phyloP scores from a whole-genome alignment of 1,139 yeast genomes.

The Geotrichum europaeum region DNA sequence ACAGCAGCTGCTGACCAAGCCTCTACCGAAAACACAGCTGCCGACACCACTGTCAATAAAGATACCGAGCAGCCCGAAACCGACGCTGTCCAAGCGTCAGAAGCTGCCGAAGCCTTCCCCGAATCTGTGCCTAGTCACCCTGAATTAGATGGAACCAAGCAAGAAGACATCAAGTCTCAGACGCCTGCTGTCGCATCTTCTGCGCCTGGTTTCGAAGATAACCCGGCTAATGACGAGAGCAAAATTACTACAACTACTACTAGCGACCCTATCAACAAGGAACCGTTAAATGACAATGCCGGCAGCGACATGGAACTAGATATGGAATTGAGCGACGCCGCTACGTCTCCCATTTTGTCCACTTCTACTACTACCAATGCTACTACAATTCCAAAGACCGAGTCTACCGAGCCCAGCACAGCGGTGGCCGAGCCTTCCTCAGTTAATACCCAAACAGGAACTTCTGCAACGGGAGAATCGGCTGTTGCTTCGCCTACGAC shows the following conservation, averaged over 20 bases:
- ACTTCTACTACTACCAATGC: neutral
- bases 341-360: constrained; percentile 1
- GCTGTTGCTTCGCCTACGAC: neutral
- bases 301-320: constrained; percentile 9
- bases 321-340: constrained; percentile 13
- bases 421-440: neutral
- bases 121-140: neutral
- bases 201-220: neutral
- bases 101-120: neutral
- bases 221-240: neutral
- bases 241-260: neutral
- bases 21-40: neutral
- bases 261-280: neutral
- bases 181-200: neutral
- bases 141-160: neutral
- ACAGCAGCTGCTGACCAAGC: neutral
- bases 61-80: neutral
- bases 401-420: neutral
- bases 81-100: neutral
- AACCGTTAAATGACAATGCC: neutral
- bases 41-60: neutral
- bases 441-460: neutral
- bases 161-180: neutral
- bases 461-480: neutral
- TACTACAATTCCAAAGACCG: neutral